Evolutionary conservation across 177 flowering plant genomes (phyloP).

Genomic region (Vitis hybrid): DNA sequence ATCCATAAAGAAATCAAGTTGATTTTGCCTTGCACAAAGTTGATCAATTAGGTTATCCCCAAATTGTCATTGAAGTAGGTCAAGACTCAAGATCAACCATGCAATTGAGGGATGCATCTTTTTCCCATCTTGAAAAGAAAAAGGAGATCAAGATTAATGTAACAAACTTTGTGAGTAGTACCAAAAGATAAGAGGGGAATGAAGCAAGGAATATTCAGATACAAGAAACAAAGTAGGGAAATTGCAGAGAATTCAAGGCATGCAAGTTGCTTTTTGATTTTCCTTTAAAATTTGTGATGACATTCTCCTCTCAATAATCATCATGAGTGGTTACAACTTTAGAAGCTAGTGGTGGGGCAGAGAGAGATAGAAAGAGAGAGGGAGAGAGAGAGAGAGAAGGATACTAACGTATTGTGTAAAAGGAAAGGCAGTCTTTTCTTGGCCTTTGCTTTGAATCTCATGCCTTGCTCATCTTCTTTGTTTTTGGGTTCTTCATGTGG

Average conservation of each 20-base stretch:
- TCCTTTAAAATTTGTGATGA: neutral
- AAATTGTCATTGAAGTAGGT: too few relatives aligned
- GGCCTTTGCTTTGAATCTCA: conserved; percentile 31
- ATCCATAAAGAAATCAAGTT: too few relatives aligned
- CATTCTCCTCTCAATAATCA: neutral
- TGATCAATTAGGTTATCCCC: too few relatives aligned
- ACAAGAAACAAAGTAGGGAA: neutral
- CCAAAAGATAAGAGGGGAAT: too few relatives aligned
- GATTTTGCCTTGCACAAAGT: too few relatives aligned
- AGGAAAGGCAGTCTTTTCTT: conserved; percentile 14
- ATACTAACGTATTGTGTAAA: conserved; percentile 22
- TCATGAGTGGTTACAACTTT: neutral
- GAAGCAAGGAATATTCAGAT: neutral
- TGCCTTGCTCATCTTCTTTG: conserved; percentile 5
- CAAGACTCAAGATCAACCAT: too few relatives aligned
- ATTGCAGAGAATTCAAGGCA: conserved; percentile 3
- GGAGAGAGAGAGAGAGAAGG: neutral
- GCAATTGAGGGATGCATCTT: too few relatives aligned
- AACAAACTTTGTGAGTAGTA: too few relatives aligned
- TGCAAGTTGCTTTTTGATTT: neutral
- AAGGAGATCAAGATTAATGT: too few relatives aligned
- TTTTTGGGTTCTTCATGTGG: conserved; percentile 2
- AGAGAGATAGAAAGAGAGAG: neutral
- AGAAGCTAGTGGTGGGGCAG: conserved; percentile 15
- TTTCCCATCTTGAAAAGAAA: too few relatives aligned